phyloP scores from a whole-genome alignment of 495 filamentous ascomycete species.

The Penicillium chermesinum region DNA sequence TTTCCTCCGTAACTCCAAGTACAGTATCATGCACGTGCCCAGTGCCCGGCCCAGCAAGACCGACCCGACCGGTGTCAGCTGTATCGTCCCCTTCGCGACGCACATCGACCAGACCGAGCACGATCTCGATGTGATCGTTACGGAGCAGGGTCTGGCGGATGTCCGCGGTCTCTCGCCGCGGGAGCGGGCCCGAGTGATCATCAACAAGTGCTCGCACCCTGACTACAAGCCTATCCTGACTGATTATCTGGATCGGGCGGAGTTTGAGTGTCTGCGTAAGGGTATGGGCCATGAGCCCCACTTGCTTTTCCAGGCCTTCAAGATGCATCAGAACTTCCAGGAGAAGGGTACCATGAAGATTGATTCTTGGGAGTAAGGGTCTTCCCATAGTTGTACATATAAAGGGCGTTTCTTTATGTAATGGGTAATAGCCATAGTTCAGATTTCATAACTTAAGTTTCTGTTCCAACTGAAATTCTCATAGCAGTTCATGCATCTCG shows the following conservation, averaged over 20 bases:
- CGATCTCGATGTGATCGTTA: constrained; percentile 82
- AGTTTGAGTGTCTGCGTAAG: constrained; percentile 81
- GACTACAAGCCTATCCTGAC: constrained; percentile 76
- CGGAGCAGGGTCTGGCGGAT: constrained; percentile 82
- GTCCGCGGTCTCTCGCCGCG: constrained; percentile 75
- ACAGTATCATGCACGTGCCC: constrained; percentile 92
- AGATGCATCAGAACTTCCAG: constrained; percentile 80
- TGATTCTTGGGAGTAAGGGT: constrained; percentile 45
- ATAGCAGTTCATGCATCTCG: too few species aligned
- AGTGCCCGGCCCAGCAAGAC: constrained; percentile 73
- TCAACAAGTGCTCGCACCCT: constrained; percentile 82
- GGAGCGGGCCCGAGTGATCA: constrained; percentile 80
- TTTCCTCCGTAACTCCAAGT: constrained; percentile 79
- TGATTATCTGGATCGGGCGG: constrained; percentile 83
- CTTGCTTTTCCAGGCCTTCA: constrained; percentile 75
- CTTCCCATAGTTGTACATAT: constrained; percentile 14
- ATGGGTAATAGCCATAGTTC: too few species aligned
- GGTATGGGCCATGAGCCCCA: constrained; percentile 90
- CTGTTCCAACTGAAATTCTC: too few species aligned
- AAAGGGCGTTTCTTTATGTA: constrained; percentile 7
- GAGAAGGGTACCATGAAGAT: constrained; percentile 85
- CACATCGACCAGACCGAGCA: constrained; percentile 94
- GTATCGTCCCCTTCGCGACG: constrained; percentile 90
- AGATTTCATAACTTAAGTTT: too few species aligned
- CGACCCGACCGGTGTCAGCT: constrained; percentile 76